phyloP scores from a whole-genome alignment of 805 yeast genomes.

The Myxozyma sirexii region DNA sequence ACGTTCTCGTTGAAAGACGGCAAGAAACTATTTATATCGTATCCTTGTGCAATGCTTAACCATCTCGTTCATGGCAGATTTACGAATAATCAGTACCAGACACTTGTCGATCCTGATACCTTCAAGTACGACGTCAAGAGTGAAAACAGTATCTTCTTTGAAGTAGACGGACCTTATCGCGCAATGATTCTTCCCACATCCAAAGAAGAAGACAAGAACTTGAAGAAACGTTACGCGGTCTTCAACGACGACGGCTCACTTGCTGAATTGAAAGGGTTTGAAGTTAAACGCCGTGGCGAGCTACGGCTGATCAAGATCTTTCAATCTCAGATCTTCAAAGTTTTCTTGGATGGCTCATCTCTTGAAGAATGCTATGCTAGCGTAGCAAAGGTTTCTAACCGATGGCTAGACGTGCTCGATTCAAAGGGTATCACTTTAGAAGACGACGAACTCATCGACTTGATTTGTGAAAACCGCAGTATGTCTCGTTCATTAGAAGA shows the following conservation, averaged over 20 bases:
- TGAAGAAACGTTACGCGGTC: slow-evolving; percentile 95
- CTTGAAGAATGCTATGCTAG: slow-evolving; percentile 80
- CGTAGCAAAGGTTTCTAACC: slow-evolving; percentile 89
- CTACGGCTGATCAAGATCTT: slow-evolving; percentile 89
- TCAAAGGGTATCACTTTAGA: slow-evolving; percentile 83
- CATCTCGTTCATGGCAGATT: slow-evolving; percentile 87
- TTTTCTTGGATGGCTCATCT: slow-evolving; percentile 82
- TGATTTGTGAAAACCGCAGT: slow-evolving; percentile 93
- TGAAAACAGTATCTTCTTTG: slow-evolving; percentile 95
- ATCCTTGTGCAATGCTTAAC: slow-evolving; percentile 95
- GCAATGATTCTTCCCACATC: slow-evolving; percentile 98
- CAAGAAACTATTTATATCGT: slow-evolving; percentile 72
- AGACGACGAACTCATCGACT: slow-evolving; percentile 89
- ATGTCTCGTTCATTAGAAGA: slow-evolving; percentile 92
- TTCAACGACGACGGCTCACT: slow-evolving; percentile 91
- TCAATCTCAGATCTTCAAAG: slow-evolving; percentile 90
- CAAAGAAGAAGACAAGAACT: slow-evolving; percentile 94
- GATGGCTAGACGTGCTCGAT: slow-evolving; percentile 94
- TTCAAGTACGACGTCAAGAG: slow-evolving; percentile 74
- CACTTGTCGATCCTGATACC: slow-evolving; percentile 67
- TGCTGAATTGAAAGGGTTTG: slow-evolving; percentile 96
- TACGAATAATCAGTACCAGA: slow-evolving; percentile 94
- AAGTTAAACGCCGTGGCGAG: slow-evolving; percentile 95
- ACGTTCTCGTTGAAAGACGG: slow-evolving; percentile 74
- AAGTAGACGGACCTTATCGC: slow-evolving; percentile 97